Conservation (phyloP, 768 basidiomycete genomes). For the Tremella mesenterica region DNA sequence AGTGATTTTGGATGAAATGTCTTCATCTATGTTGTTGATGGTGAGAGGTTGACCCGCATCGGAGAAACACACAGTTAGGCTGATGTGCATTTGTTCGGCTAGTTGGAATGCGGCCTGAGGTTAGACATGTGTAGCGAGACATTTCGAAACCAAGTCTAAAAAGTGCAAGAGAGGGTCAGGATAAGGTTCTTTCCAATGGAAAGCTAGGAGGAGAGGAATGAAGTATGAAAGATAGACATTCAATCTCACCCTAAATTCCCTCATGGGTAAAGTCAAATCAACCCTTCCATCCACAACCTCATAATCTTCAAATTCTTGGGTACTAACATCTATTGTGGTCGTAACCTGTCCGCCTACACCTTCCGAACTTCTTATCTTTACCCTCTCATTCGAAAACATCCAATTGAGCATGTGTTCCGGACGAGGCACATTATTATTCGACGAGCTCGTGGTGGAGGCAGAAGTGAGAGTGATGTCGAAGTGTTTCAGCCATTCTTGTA, state of each 20-base stretch:
- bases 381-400: slow-evolving; percentile 35
- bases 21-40: slow-evolving; percentile 10
- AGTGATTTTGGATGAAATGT: slow-evolving; percentile 13
- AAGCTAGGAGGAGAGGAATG: background rate
- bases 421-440: slow-evolving; percentile 4
- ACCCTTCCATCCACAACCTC: slow-evolving; percentile 23
- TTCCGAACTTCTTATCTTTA: slow-evolving; percentile 40
- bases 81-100: slow-evolving; percentile 34
- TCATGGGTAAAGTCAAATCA: slow-evolving; percentile 41
- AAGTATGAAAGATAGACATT: background rate
- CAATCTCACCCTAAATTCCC: slow-evolving; percentile 40
- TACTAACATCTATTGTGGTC: slow-evolving; percentile 39
- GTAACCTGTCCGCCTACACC: slow-evolving; percentile 22
- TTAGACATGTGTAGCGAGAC: background rate
- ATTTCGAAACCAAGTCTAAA: no score
- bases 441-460: background rate
- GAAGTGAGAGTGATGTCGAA: slow-evolving; percentile 24
- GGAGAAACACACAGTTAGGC: slow-evolving; percentile 34
- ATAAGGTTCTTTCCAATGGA: background rate
- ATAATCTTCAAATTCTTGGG: slow-evolving; percentile 39
- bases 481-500: slow-evolving; percentile 42
- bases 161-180: no score
- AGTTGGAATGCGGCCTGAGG: slow-evolving; percentile 36
- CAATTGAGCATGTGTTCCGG: slow-evolving; percentile 39
- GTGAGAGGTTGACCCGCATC: slow-evolving; percentile 37